Conservation (phyloP, 768 basidiomycete species). For the Polyporus arcularius region DNA sequence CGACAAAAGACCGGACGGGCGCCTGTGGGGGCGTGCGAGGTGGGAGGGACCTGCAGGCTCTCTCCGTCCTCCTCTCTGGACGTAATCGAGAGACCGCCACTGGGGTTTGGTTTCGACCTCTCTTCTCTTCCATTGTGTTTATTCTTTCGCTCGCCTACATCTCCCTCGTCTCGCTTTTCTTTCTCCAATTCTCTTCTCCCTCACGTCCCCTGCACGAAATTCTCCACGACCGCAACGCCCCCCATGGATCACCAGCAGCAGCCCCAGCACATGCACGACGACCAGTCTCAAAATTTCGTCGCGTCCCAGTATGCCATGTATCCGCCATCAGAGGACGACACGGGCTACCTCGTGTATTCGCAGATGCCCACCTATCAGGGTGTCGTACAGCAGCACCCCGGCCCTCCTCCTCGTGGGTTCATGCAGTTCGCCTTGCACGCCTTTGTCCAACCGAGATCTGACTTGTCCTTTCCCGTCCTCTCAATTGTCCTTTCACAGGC, state of each 20-base stretch:
- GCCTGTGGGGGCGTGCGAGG: constrained; percentile 22
- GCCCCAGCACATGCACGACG: constrained; percentile 33
- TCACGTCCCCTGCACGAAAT: constrained; percentile 19
- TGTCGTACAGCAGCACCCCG: constrained; percentile 43
- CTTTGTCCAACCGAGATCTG: constrained; percentile 54
- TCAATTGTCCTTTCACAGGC: constrained; percentile 51
- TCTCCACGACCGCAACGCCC: constrained; percentile 20
- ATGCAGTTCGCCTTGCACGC: constrained; percentile 34
- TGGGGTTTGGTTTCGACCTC: constrained; percentile 21
- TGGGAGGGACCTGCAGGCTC: constrained; percentile 10
- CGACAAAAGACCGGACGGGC: constrained; percentile 12
- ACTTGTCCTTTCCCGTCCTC: constrained; percentile 39
- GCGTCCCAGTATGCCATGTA: constrained; percentile 36
- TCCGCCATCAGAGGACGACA: constrained; percentile 34
- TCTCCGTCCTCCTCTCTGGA: constrained; percentile 20
- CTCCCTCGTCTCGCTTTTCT: constrained; percentile 31
- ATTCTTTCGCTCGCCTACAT: constrained; percentile 15
- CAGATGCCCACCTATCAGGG: constrained; percentile 59
- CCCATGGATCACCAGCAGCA: constrained; percentile 26
- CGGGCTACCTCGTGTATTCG: constrained; percentile 34
- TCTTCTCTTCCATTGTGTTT: constrained; percentile 29
- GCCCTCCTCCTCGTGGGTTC: constrained; percentile 74
- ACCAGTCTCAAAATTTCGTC: constrained; percentile 30
- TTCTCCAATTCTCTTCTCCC: constrained; percentile 26
- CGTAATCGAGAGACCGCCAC: constrained; percentile 30